Percentiles rank a stretch among this genome's conserved stretches.
Evolutionary conservation across 306 rosid genomes (phyloP).

Genomic region (Vigna angularis): DNA sequence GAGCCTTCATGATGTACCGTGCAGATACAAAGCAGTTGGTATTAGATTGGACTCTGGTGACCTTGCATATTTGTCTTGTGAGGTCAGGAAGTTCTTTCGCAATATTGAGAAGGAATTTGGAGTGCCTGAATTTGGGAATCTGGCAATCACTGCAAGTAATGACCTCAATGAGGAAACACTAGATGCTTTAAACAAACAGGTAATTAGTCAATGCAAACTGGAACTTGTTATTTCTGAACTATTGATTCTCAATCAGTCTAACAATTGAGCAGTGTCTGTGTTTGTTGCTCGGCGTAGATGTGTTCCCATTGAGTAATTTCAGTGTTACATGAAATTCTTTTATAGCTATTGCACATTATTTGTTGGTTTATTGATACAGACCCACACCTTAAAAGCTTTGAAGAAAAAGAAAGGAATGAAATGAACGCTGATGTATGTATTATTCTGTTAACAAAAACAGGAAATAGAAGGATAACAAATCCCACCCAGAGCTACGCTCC

Average conservation of each 20-base stretch:
- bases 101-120: slow-evolving; percentile 81
- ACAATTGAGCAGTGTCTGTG: slow-evolving; percentile 4
- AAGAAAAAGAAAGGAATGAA: too few relatives aligned
- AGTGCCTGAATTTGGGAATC: slow-evolving; percentile 77
- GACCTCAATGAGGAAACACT: slow-evolving; percentile 98
- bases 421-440: too few relatives aligned
- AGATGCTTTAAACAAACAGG: slow-evolving; percentile 99
- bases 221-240: slow-evolving; percentile 22
- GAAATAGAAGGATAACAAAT: too few relatives aligned
- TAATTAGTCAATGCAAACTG: slow-evolving; percentile 15
- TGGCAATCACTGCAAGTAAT: slow-evolving; percentile 87
- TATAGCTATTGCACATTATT: slow-evolving; percentile 3
- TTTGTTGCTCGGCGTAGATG: neutral
- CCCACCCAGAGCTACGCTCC: too few relatives aligned
- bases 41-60: slow-evolving; percentile 99
- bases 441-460: too few relatives aligned
- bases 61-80: slow-evolving; percentile 88
- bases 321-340: neutral
- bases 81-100: slow-evolving; percentile 77
- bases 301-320: slow-evolving; percentile 9
- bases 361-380: slow-evolving; percentile 29
- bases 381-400: too few relatives aligned
- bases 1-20: slow-evolving; percentile 44
- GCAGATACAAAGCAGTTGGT: slow-evolving; percentile 89
- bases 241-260: slow-evolving; percentile 15